Evolutionary conservation across 164 flowering plant genomes (phyloP), one percentile per base, ranked within the genome.

Genomic region (Pachysandra terminalis): DNA sequence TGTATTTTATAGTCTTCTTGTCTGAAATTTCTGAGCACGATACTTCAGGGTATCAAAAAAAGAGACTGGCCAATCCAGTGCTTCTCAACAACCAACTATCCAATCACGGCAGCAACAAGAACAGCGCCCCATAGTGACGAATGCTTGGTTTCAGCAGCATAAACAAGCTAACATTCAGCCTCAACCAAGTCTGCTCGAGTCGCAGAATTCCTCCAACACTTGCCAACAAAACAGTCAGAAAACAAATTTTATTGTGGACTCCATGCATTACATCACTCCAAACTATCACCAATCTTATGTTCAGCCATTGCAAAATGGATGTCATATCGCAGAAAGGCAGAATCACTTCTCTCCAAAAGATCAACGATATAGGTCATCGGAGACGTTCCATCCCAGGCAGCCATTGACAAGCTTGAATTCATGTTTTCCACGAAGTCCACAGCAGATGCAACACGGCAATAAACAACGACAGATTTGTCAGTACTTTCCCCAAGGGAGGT

Each of bases 401-500:
- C 80, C 79, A 59, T 55, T 73, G 61, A 28, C 68, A 57, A 71
- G 16, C 27, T 58, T 57, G 58, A 78, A 78, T 58, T 35, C 61
- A 21, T 19, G 10, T 59, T 65, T 51, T 59, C 64, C 71, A 37
- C 45, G 24, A 48, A 61, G 52, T 26, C 67, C 63, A 35, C 23
- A 40, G 16, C 61, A 13, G 22, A 54, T 62, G 40, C 73, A 74
- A 9, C n/a, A n/a, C n/a, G 35, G 65, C 65, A 10, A 35, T 28
- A 49, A 1, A 65, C 37, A 22, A 35, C 70, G 40, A 63, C 75
- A 78, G 68, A 49, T 62, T 13, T 91, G 97, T 76, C 66, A 75
- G 16, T 72, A 69, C 61, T 84, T 71, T 77, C 71, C 78, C 51
- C 76, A 60, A 65, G 90, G 97, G 45, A 80, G 84, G 59, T 91